Evolutionary conservation across 441 rosid species (phyloP).

Genomic region (Pelargonium cotyledonis): DNA sequence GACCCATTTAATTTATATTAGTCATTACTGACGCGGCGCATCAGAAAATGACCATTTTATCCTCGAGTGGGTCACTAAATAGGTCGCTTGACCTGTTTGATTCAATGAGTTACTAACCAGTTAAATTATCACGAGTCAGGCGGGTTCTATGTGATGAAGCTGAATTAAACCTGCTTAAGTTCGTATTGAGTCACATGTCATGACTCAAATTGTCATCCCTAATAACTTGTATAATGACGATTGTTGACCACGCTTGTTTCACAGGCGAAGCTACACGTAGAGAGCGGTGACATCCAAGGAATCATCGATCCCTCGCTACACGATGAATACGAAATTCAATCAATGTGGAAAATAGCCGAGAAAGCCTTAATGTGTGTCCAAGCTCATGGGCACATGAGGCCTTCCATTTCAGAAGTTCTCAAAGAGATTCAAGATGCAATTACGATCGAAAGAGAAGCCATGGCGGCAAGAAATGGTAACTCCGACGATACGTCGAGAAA

Average conservation of each 20-base stretch:
- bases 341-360: slow-evolving; percentile 99
- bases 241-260: not conserved
- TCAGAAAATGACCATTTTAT: no score
- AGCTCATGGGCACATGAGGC: slow-evolving; percentile 88
- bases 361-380: slow-evolving; percentile 81
- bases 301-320: slow-evolving; percentile 63
- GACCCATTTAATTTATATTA: no score
- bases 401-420: slow-evolving; percentile 83
- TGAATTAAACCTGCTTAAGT: no score
- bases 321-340: slow-evolving; percentile 74
- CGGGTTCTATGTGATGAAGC: no score
- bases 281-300: slow-evolving; percentile 85
- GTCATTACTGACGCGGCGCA: no score
- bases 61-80: no score
- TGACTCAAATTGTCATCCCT: not conserved
- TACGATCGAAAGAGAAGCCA: slow-evolving; percentile 53
- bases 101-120: no score
- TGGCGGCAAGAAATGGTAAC: slow-evolving; percentile 42
- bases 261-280: slow-evolving; percentile 84
- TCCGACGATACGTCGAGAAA: slow-evolving; percentile 71
- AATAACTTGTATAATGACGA: not conserved
- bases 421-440: slow-evolving; percentile 94
- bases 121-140: no score
- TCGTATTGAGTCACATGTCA: no score
- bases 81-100: no score